These are phyloP conservation scores for Candida parachauliodes DNA, from an alignment of 805 yeast genomes.

Conservation along the genomic window DNA sequence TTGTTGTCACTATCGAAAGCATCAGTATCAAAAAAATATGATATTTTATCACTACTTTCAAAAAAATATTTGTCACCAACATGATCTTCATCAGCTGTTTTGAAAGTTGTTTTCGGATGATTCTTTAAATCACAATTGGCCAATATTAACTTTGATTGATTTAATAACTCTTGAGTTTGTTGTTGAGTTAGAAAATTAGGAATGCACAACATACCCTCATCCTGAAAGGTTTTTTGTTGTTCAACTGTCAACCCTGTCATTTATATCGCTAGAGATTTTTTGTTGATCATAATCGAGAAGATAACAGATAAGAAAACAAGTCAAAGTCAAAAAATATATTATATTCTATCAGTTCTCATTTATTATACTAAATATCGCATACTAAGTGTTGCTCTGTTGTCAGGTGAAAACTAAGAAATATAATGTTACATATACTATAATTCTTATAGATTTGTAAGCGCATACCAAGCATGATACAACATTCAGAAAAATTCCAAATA, in stretches of 20 bases:
- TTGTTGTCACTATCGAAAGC: conserved; percentile 57
- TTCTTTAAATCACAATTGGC: conserved; percentile 45
- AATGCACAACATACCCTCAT: conserved; percentile 61
- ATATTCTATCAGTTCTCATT: no score
- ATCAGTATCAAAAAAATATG: conserved; percentile 67
- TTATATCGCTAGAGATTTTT: no score
- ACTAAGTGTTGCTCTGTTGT: no score
- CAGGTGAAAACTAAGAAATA: no score
- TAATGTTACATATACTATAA: not conserved
- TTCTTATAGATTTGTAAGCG: conserved; percentile 2
- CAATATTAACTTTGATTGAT: conserved; percentile 44
- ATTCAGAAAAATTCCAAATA: not conserved
- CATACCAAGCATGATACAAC: no score
- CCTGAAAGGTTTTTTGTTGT: conserved; percentile 48
- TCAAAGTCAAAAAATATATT: no score
- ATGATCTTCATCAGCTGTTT: conserved; percentile 56
- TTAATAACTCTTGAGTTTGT: conserved; percentile 38
- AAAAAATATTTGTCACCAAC: conserved; percentile 73
- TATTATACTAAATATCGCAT: no score
- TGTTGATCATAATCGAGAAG: no score
- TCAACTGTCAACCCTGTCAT: conserved; percentile 27
- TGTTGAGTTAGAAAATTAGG: conserved; percentile 48
- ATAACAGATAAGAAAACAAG: no score
- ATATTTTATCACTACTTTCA: conserved; percentile 63
- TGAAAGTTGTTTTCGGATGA: conserved; percentile 71